A percentile compares a stretch with the other conserved stretches of the same genome.
Conservation (phyloP, 768 basidiomycete genomes). For the Artomyces pyxidatus region DNA sequence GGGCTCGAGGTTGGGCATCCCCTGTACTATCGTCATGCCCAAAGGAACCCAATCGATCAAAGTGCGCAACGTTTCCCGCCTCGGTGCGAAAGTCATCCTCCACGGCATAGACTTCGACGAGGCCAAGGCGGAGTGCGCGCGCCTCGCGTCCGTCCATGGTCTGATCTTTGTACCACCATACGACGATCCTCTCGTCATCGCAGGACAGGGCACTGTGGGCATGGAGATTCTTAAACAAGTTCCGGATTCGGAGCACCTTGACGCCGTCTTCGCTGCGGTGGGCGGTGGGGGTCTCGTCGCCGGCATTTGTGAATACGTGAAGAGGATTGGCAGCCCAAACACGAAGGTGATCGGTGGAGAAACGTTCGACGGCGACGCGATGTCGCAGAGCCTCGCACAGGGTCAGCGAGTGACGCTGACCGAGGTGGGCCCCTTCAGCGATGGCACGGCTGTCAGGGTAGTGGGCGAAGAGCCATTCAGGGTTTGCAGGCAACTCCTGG, state of each 20-base stretch:
- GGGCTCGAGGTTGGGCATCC: conserved; percentile 77
- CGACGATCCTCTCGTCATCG: conserved; percentile 94
- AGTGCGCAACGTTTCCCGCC: conserved; percentile 86
- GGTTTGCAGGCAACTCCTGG: conserved; percentile 78
- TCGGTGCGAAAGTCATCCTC: conserved; percentile 91
- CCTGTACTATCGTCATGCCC: conserved; percentile 99
- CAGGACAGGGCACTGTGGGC: conserved; percentile 92
- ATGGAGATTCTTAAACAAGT: conserved; percentile 93
- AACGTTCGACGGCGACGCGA: conserved; percentile 91
- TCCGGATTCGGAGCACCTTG: conserved; percentile 63
- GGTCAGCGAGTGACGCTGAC: conserved; percentile 76
- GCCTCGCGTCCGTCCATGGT: conserved; percentile 67
- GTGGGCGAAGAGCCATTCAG: conserved; percentile 95
- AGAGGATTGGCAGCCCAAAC: conserved; percentile 79
- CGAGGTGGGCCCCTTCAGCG: conserved; percentile 95
- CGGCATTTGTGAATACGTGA: conserved; percentile 90
- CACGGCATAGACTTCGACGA: conserved; percentile 93
- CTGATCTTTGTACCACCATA: conserved; percentile 94
- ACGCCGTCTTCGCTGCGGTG: conserved; percentile 83
- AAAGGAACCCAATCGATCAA: conserved; percentile 93
- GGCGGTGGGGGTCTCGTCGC: conserved; percentile 91
- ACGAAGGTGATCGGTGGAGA: conserved; percentile 87
- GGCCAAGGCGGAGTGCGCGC: conserved; percentile 89
- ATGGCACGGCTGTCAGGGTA: conserved; percentile 94
- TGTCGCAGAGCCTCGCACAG: conserved; percentile 72